These are phyloP conservation scores for Paecilomyces dactylethromorphus DNA, from an alignment of 2,329 filamentous ascomycete genomes.

Conservation along the genomic window DNA sequence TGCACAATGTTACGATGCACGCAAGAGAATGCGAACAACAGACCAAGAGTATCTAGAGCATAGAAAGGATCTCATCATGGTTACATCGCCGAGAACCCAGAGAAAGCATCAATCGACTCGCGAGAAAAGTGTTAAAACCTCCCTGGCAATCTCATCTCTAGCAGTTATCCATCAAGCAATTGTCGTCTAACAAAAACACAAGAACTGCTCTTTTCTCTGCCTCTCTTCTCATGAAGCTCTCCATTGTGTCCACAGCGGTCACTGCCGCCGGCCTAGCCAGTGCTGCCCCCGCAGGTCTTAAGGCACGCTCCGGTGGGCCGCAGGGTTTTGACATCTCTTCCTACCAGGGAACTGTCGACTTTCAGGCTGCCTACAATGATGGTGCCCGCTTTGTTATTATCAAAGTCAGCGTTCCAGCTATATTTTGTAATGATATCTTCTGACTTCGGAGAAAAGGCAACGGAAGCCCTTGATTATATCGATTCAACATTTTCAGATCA, in stretches of 20 bases:
- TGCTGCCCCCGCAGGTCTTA: slow-evolving; percentile 10
- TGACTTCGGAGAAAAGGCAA: slow-evolving; percentile 34
- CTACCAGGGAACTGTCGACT: slow-evolving; percentile 22
- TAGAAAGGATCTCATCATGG: background rate
- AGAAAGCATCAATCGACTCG: background rate
- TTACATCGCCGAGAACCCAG: background rate
- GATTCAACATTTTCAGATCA: slow-evolving; percentile 44
- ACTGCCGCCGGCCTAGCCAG: slow-evolving; percentile 7
- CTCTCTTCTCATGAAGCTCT: background rate
- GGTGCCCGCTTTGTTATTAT: slow-evolving; percentile 29
- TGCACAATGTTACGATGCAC: background rate
- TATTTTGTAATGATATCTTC: slow-evolving; percentile 15
- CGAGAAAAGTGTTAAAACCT: background rate
- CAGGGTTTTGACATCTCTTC: slow-evolving; percentile 28
- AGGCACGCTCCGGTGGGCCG: slow-evolving; percentile 9
- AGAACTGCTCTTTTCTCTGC: background rate
- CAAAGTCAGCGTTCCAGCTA: slow-evolving; percentile 14
- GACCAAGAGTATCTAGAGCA: background rate
- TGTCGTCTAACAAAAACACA: background rate
- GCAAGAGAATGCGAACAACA: background rate
- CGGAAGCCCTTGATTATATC: slow-evolving; percentile 45
- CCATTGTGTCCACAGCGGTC: slow-evolving; percentile 1
- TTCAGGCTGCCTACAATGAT: slow-evolving; percentile 16
- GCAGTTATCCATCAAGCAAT: background rate
- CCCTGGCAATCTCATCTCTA: background rate